Percentiles rank a stretch among this genome's conserved stretches.
phyloP scores from a whole-genome alignment of 2,329 filamentous ascomycete species.

The Akanthomyces lecanii region DNA sequence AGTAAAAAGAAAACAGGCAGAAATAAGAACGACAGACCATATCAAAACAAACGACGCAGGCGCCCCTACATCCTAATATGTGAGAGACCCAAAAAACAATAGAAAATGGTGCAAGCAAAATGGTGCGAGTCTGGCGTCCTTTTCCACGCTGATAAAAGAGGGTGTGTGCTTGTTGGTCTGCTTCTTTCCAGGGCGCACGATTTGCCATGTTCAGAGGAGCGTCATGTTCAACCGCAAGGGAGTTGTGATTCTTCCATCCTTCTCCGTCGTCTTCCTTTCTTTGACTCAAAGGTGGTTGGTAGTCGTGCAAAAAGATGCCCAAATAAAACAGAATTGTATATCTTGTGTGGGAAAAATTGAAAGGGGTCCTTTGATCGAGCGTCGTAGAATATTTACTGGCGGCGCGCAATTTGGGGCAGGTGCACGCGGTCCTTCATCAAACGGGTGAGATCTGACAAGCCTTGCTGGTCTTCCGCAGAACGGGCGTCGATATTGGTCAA shows the following conservation, averaged over 20 bases:
- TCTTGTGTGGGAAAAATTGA: background rate
- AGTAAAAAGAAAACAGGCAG: background rate
- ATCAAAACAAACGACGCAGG: background rate
- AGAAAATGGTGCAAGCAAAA: background rate
- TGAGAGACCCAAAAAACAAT: background rate
- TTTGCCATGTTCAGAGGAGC: background rate
- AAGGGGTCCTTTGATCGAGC: background rate
- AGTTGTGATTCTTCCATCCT: background rate
- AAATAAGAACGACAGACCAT: background rate
- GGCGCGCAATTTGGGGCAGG: conserved; percentile 23
- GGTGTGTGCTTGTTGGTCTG: background rate
- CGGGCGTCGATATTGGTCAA: conserved; percentile 6
- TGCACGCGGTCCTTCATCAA: conserved; percentile 23
- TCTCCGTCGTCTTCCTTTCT: background rate
- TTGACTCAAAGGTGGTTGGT: background rate
- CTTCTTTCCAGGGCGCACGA: background rate
- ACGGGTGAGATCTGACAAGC: conserved; percentile 17
- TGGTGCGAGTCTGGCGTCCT: background rate
- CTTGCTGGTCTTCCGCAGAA: conserved; percentile 18
- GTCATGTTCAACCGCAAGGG: background rate
- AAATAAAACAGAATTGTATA: background rate
- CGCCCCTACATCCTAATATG: background rate
- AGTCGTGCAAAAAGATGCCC: background rate
- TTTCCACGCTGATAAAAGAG: background rate
- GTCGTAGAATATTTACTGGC: conserved; percentile 11